Base-by-base conservation (phyloP, 495 filamentous ascomycete genomes). In the Hypoxylon fuscum region DNA sequence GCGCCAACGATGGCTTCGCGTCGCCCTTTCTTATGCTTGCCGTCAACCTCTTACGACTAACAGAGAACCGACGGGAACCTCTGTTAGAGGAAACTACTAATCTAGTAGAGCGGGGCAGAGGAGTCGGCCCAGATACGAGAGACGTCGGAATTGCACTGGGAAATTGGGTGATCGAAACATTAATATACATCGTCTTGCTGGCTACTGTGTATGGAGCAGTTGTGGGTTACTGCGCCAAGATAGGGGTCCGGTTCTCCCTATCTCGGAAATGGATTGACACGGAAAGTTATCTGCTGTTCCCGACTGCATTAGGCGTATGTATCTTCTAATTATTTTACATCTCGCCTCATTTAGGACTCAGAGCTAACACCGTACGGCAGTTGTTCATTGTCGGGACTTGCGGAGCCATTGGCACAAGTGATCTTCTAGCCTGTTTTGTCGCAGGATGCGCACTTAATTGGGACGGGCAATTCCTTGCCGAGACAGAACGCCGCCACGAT, bases 381-480 rank as follows among this genome's bases (percentile, higher is more conserved):
- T 61, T 84, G 11, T 95, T 94, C 71, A 87, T 94, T 43, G 79
- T 91, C 5, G 90, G 90, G 12, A 92, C 90, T 7, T 89, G 88
- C 58, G 91, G 92, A 12, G 83, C 94, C 75, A 84, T 96, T 48
- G 93, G 92, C 8, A 93, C 88, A 18, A 91, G 96, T 69, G 93
- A 96, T 66, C 86, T 96, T n/a, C 81, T 97, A 7, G 91, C 93
- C 12, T 96, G 91, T 72, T 96, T 97, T 65, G 85, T 96, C 53
- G 92, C 93, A 15, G 93, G 93, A 17, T 95, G 93, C 72, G 86
- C 84, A 6, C 89, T 97, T 64, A 96, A 90, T 41, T 89, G 88
- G 81, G 91, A 84, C 76, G 92, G 94, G 70, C 90, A 90, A 87
- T 96, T 92, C 75, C 88, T 93, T 0, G 79, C 90, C 1, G 90